phyloP scores from a whole-genome alignment of 2,329 filamentous ascomycete species.

The Sclerotinia subarctica region DNA sequence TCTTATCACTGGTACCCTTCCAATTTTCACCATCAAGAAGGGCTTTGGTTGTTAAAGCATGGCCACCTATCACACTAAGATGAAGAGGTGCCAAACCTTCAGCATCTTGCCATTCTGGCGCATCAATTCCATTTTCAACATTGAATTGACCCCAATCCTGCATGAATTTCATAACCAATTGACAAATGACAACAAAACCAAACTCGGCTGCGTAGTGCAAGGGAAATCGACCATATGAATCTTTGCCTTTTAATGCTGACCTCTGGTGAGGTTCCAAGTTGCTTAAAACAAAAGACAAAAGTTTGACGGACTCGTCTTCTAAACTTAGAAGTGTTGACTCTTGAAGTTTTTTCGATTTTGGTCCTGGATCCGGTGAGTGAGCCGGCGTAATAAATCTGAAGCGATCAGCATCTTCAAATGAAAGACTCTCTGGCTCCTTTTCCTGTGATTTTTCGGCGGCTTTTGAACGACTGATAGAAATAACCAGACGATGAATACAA shows the following conservation, averaged over 20 bases:
- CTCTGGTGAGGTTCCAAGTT: slow-evolving; percentile 66
- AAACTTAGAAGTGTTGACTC: slow-evolving; percentile 64
- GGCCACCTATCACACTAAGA: slow-evolving; percentile 86
- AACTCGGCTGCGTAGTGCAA: slow-evolving; percentile 94
- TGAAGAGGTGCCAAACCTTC: slow-evolving; percentile 91
- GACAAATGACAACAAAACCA: slow-evolving; percentile 86
- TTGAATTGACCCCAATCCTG: slow-evolving; percentile 86
- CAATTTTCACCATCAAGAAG: slow-evolving; percentile 79
- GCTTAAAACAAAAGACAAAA: slow-evolving; percentile 63
- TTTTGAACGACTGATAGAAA: slow-evolving; percentile 78
- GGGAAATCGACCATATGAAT: slow-evolving; percentile 78
- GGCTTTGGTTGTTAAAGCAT: slow-evolving; percentile 78
- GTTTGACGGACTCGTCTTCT: slow-evolving; percentile 72
- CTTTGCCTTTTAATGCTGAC: slow-evolving; percentile 62
- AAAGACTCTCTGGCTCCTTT: slow-evolving; percentile 32
- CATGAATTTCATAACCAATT: slow-evolving; percentile 84
- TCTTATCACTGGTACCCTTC: slow-evolving; percentile 59
- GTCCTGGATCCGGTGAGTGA: slow-evolving; percentile 60
- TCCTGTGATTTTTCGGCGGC: slow-evolving; percentile 44
- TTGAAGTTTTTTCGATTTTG: slow-evolving; percentile 59
- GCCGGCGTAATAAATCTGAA: slow-evolving; percentile 76
- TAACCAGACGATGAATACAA: slow-evolving; percentile 87
- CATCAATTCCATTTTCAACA: slow-evolving; percentile 81
- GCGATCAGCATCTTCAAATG: slow-evolving; percentile 44
- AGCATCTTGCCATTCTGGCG: slow-evolving; percentile 82